Evolutionary conservation across 192 early-diverging fungal genomes (phyloP).

Genomic region (Thoreauomyces humboldtii): DNA sequence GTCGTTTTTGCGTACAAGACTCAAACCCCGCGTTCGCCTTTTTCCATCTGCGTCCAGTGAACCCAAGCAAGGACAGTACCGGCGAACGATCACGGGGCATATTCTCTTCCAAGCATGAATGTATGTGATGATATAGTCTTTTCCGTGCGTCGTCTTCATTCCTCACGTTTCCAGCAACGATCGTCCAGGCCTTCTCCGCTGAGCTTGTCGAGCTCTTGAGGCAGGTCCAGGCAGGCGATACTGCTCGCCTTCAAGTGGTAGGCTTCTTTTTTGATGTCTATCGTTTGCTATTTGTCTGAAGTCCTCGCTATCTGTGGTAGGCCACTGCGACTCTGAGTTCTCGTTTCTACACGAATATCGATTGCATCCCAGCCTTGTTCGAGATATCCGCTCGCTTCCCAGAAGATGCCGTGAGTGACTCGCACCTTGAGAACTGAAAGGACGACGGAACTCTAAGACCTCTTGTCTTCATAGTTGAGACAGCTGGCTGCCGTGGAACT

Average conservation of each 20-base stretch:
- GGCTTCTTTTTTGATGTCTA: background rate
- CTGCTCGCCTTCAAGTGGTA: conserved; percentile 41
- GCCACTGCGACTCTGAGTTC: conserved; percentile 71
- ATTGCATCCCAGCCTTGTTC: conserved; percentile 80
- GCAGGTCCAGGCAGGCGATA: conserved; percentile 50
- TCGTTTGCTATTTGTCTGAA: too few species aligned
- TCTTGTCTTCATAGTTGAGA: conserved; percentile 47
- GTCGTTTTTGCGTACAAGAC: too few species aligned
- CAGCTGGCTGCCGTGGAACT: conserved; percentile 88
- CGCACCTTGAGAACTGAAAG: background rate
- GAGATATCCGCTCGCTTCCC: conserved; percentile 56
- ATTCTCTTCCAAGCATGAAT: too few species aligned
- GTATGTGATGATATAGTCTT: too few species aligned
- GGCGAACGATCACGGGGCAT: too few species aligned
- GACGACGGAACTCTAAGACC: background rate
- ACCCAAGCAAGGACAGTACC: too few species aligned
- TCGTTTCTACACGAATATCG: conserved; percentile 66
- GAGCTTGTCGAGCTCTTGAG: conserved; percentile 57
- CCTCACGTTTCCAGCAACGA: background rate
- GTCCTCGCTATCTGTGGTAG: too few species aligned
- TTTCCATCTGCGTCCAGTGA: too few species aligned
- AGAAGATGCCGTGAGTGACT: conserved; percentile 8
- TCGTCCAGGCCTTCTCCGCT: conserved; percentile 38
- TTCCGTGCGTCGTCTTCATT: too few species aligned
- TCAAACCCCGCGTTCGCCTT: too few species aligned